Base-by-base conservation (phyloP, 2,329 filamentous ascomycete species). In the Purpureocillium takamizusanense region DNA sequence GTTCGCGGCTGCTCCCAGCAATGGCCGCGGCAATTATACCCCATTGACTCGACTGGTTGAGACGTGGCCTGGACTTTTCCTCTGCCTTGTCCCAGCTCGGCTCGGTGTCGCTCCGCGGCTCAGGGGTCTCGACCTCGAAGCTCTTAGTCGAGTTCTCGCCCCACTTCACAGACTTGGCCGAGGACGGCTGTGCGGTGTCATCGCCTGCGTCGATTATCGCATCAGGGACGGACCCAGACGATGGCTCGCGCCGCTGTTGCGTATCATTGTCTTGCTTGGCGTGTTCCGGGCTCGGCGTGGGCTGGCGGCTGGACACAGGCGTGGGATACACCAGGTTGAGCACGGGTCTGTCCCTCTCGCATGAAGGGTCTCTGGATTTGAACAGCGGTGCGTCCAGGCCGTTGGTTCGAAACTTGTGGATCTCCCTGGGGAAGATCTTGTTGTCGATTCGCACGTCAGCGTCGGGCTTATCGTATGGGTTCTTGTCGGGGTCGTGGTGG, bases 381-480 rank as follows among this genome's bases (percentile, higher is more conserved):
- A 70, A 71, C 14, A 56, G 35, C 4, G 61, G 54, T 4, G 45
- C 29, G 44, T 55, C 40, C 44, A 52, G 28, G 49, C 56, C 31
- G 40, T 34, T 44, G 14, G 55, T 48, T 9, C 54, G 47, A 51
- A 67, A 62, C 32, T 52, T 55, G 41, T 56, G 44, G 39, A 76
- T 55, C 23, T 80, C 71, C 31, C 55, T 54, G 5, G 78, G 78
- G 38, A 67, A 63, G 43, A 81, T 66, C 42, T 72, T 58, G 47
- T 78, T 71, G 51, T 81, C 77, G 42, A 80, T 72, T 37, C 62
- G 65, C 38, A 81, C 76, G 52, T 82, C 78, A n/a, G 78, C 78
- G 49, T 82, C 66, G 2, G 78, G 78, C 7, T 58, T 71, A 44
- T 72, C 73, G 40, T 73, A 82, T 8, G 57, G 67, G 39, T 65